Conservation (phyloP, 495 filamentous ascomycete species). For the Neurospora tetraspora region DNA sequence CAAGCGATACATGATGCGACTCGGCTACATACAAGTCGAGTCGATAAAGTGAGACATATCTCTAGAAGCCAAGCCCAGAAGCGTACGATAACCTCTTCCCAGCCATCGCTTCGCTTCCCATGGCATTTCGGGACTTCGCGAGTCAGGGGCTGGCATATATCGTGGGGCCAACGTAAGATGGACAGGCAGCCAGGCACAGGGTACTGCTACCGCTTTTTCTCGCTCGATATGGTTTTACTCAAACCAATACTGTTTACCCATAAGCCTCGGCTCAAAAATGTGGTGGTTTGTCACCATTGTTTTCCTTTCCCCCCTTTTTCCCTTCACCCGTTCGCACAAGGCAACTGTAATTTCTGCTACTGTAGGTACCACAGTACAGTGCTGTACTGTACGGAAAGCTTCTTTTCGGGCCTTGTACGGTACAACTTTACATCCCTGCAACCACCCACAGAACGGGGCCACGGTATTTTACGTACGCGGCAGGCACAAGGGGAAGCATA, state of each 20-base stretch:
- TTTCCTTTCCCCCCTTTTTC: not conserved
- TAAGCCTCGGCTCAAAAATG: not conserved
- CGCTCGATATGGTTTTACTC: too few species aligned
- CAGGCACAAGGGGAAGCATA: not conserved
- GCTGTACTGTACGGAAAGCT: not conserved
- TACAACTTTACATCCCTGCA: not conserved
- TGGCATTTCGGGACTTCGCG: not conserved
- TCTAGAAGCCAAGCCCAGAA: not conserved
- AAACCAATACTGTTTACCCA: too few species aligned
- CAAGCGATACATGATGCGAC: not conserved
- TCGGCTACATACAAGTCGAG: not conserved
- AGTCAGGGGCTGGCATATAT: not conserved
- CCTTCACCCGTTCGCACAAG: not conserved
- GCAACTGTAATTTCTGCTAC: not conserved
- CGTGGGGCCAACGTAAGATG: not conserved
- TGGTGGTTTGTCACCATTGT: not conserved
- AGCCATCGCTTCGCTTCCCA: not conserved
- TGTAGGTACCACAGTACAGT: not conserved
- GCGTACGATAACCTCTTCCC: not conserved
- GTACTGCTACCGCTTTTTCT: not conserved
- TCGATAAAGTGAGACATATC: not conserved
- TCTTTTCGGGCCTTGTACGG: not conserved
- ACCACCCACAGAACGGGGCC: not conserved
- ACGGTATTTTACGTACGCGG: not conserved
- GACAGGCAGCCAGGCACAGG: not conserved